phyloP scores from a whole-genome alignment of 257 asterid species.

The Solanum habrochaites region DNA sequence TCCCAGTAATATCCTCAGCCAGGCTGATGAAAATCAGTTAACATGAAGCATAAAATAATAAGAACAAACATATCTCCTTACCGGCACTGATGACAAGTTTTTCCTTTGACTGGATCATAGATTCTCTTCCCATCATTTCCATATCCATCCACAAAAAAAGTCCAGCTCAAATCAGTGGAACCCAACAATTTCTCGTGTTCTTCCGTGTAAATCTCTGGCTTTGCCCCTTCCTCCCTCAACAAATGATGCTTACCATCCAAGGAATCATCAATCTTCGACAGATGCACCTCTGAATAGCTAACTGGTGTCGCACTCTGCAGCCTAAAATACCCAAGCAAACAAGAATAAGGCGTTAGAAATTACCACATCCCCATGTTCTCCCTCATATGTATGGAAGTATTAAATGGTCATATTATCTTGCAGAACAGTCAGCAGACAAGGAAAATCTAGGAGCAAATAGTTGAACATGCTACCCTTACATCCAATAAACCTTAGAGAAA shows the following conservation, averaged over 20 bases:
- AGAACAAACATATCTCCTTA: conserved; percentile 8
- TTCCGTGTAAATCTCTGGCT: conserved; percentile 75
- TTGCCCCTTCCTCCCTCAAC: conserved; percentile 58
- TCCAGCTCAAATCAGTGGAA: conserved; percentile 68
- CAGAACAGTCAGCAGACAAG: background rate
- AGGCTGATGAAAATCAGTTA: background rate
- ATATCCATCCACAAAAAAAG: conserved; percentile 75
- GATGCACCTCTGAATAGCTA: conserved; percentile 49
- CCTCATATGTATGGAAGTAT: background rate
- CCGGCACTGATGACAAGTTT: conserved; percentile 98
- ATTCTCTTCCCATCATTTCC: conserved; percentile 81
- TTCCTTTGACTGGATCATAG: conserved; percentile 73
- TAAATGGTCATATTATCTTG: background rate
- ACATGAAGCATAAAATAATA: background rate
- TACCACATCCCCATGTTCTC: background rate
- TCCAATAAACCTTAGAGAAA: background rate
- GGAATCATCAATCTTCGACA: conserved; percentile 23
- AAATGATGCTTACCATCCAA: conserved; percentile 12
- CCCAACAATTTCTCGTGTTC: conserved; percentile 85
- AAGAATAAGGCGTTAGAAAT: background rate
- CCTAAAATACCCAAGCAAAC: conserved; percentile 32
- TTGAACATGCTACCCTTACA: background rate
- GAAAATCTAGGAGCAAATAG: background rate
- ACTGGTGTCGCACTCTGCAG: conserved; percentile 68
- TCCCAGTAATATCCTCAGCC: background rate